Evolutionary conservation across 306 rosid genomes (phyloP).

Genomic region (Dryas drummondii): DNA sequence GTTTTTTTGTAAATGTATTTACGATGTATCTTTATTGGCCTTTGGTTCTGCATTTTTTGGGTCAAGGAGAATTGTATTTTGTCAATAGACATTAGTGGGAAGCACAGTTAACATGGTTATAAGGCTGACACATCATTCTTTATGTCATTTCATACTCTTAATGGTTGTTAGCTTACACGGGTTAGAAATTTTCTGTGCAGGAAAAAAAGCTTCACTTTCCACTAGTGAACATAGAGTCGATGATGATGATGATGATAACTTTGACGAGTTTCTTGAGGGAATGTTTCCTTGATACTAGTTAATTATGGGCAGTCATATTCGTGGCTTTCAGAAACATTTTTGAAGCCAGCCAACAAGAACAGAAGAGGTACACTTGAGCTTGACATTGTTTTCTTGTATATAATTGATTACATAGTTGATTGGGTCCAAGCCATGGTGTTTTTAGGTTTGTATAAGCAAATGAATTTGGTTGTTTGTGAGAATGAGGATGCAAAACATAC

Average conservation of each 20-base stretch:
- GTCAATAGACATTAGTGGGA: background rate
- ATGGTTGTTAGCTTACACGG: slow-evolving; percentile 10
- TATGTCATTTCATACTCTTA: background rate
- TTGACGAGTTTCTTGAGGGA: slow-evolving; percentile 78
- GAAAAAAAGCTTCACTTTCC: slow-evolving; percentile 55
- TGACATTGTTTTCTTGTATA: background rate
- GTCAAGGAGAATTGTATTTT: background rate
- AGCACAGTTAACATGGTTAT: background rate
- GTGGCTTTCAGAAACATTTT: no score
- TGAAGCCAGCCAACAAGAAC: no score
- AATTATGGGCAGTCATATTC: background rate
- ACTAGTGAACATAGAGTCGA: slow-evolving; percentile 41
- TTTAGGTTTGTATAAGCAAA: background rate
- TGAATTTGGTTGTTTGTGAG: no score
- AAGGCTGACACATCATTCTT: background rate
- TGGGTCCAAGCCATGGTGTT: background rate
- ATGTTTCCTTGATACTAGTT: slow-evolving; percentile 68
- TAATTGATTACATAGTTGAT: background rate
- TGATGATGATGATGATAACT: slow-evolving; percentile 51
- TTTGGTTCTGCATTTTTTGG: background rate
- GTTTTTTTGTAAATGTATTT: background rate
- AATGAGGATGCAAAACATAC: no score
- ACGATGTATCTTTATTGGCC: background rate
- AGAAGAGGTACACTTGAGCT: background rate
- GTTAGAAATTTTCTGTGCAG: slow-evolving; percentile 37